Evolutionary conservation across 192 early-diverging fungal genomes (phyloP).

Genomic region (Coemansia sp.): DNA sequence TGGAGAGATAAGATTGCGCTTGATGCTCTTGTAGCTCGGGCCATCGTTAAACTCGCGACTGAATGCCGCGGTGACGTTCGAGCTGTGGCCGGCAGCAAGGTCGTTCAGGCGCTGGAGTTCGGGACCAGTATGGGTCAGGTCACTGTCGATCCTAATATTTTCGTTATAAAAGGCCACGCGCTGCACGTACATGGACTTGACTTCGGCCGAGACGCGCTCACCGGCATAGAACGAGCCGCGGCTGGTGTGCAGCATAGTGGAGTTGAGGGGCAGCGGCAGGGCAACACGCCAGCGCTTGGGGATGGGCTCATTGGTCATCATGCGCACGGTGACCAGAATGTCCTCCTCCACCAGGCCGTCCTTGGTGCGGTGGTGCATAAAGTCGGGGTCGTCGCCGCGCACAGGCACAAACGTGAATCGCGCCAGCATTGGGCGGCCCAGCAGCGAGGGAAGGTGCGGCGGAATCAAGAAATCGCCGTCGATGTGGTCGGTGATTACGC

Average conservation of each 20-base stretch:
- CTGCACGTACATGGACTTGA: constrained; percentile 46
- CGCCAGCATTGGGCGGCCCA: constrained; percentile 43
- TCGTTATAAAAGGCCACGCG: constrained; percentile 51
- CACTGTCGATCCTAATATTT: constrained; percentile 40
- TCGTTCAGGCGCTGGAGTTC: constrained; percentile 41
- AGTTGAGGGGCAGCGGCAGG: constrained; percentile 34
- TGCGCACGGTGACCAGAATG: constrained; percentile 45
- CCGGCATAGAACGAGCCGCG: constrained; percentile 47
- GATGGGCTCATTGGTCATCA: constrained; percentile 44
- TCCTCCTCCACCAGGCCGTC: constrained; percentile 47
- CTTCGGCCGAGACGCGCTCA: constrained; percentile 42
- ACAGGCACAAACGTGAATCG: constrained; percentile 46
- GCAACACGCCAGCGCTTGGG: constrained; percentile 50
- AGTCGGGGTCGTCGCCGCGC: constrained; percentile 46
- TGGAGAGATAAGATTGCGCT: constrained; percentile 45
- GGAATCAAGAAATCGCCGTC: constrained; percentile 51
- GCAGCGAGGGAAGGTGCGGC: constrained; percentile 25
- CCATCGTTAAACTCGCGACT: constrained; percentile 39
- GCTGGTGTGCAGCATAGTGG: constrained; percentile 49
- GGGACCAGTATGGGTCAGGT: constrained; percentile 28
- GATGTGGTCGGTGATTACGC: constrained; percentile 43
- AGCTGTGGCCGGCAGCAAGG: constrained; percentile 47
- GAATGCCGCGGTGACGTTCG: constrained; percentile 20
- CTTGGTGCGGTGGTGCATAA: constrained; percentile 47
- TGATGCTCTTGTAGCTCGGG: constrained; percentile 26